Conservation (phyloP, 345 rosid genomes). For the Isatis tinctoria region DNA sequence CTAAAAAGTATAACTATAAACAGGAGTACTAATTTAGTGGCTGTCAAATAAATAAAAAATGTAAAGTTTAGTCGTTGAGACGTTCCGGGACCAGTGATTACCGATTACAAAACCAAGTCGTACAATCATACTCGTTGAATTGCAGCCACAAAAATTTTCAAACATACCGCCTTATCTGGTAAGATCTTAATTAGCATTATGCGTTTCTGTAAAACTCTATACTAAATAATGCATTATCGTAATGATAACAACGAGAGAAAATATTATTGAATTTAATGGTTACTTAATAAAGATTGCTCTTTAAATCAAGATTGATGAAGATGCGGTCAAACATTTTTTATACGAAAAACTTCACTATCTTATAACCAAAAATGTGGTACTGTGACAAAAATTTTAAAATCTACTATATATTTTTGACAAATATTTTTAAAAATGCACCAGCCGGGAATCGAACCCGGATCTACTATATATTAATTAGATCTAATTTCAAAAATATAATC, state of each 20-base stretch:
- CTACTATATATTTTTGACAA: too few species aligned
- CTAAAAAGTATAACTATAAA: too few species aligned
- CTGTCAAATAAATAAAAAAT: too few species aligned
- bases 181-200: neutral
- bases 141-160: neutral
- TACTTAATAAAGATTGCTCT: neutral
- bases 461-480: too few species aligned
- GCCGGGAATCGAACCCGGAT: conserved; percentile 86
- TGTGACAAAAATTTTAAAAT: too few species aligned
- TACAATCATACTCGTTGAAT: neutral
- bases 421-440: conserved; percentile 49
- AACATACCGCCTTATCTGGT: neutral
- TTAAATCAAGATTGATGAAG: neutral
- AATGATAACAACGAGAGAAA: neutral
- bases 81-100: neutral
- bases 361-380: neutral
- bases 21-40: neutral
- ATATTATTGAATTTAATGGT: neutral
- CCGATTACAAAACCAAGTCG: neutral
- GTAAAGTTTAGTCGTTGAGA: neutral
- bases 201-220: neutral
- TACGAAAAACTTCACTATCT: neutral
- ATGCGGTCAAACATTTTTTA: neutral
- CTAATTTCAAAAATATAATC: too few species aligned
- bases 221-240: neutral